Evolutionary conservation across 2,329 filamentous ascomycete genomes (phyloP), one percentile per base, ranked within the genome.

Genomic region (Trichophyton simii): DNA sequence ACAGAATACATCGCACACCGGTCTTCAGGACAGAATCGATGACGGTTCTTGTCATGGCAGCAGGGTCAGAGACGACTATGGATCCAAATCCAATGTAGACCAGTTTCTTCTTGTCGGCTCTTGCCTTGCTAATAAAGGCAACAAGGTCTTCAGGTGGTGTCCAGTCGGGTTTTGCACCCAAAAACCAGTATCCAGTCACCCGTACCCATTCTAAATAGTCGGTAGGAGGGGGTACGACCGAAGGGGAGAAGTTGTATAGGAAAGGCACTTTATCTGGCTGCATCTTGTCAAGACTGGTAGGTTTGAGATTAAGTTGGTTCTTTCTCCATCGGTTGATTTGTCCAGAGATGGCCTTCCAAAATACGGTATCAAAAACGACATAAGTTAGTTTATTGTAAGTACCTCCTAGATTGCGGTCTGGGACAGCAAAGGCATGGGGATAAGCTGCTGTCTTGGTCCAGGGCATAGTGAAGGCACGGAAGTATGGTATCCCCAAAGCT

Each of bases 171-270:
- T 77, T 79, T 72, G 96, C 92, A 66, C 96, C 87, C 57, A 99
- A 77, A 74, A 99, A 97, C 94, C 94, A 99, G 76, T 99, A 97
- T 0, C 94, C 94, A 0, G 94, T 97, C 6, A 97, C 89, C 50
- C 90, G 85, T 72, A 99, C 94, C 94, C 94, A 99, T 73, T 97
- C 94, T 48, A 89, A 92, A 75, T 91, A 99, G 75, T 99, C 94
- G 1, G 96, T 79, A 15, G 94, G 94, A 31, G 91, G 92, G 1
- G 89, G 85, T n/a, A 99, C 94, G 11, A 99, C 94, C 9, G 85
- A 88, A 0, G 91, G 90, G 61, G 89, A 95, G 73, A 96, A 97
- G 75, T 96, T 97, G 79, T 99, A 99, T 54, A 99, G 75, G 74
- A 99, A 99, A 0, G 94, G 94, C n/a, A 96, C 90, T 72, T 95